A percentile compares a stretch with the other conserved stretches of the same genome.
Conservation (phyloP, 164 flowering plant genomes). For the Kalanchoe fedtschenkoi region DNA sequence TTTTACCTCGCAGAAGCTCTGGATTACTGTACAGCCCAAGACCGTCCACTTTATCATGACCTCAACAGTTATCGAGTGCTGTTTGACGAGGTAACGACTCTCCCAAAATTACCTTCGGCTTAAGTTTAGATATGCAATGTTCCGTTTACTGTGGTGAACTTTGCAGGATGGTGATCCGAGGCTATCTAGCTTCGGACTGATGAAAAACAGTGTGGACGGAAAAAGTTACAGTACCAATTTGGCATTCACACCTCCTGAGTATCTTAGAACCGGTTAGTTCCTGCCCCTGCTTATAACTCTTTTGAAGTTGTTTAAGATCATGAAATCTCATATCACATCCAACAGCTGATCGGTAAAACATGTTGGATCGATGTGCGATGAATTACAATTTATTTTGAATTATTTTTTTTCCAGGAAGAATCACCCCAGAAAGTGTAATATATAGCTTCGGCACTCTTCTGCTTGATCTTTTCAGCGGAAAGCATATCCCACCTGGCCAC, state of each 20-base stretch:
- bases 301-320: too few relatives aligned
- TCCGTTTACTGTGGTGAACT: constrained; percentile 9
- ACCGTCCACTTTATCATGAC: constrained; percentile 57
- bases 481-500: constrained; percentile 68
- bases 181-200: constrained; percentile 56
- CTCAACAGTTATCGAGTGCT: constrained; percentile 55
- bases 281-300: not conserved
- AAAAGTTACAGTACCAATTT: constrained; percentile 63
- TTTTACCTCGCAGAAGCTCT: constrained; percentile 48
- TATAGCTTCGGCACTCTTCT: constrained; percentile 68
- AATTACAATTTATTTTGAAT: not conserved
- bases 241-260: constrained; percentile 66
- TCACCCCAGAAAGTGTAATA: constrained; percentile 62
- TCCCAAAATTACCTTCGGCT: not conserved
- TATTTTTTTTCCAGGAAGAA: constrained; percentile 34
- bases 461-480: constrained; percentile 62
- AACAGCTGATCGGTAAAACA: too few relatives aligned
- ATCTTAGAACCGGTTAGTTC: constrained; percentile 43
- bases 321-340: too few relatives aligned
- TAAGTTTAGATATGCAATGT: constrained; percentile 3
- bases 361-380: not conserved
- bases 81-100: constrained; percentile 43
- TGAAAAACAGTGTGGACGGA: constrained; percentile 62
- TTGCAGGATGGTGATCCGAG: constrained; percentile 54
- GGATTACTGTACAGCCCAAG: constrained; percentile 50